Conservation (phyloP, 768 basidiomycete genomes). For the Tricholoma bakamatsutake region DNA sequence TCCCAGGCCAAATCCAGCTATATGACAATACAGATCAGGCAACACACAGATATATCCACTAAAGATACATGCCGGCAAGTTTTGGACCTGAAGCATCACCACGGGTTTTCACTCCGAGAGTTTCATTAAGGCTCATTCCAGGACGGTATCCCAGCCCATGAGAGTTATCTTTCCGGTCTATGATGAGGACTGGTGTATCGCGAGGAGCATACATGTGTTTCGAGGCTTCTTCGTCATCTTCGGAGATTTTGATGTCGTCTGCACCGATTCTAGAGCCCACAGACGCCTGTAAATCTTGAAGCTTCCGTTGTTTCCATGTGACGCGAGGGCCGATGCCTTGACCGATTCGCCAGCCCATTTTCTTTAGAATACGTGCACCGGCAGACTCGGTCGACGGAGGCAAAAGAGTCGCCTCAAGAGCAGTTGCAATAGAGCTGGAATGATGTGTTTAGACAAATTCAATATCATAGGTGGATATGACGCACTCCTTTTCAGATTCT, state of each 20-base stretch:
- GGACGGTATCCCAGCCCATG: constrained; percentile 83
- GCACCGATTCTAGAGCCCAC: constrained; percentile 23
- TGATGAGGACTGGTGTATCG: constrained; percentile 61
- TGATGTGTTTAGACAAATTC: not conserved
- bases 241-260: constrained; percentile 34
- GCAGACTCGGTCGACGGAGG: constrained; percentile 74
- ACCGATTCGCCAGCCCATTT: constrained; percentile 93
- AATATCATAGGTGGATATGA: constrained; percentile 9
- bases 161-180: constrained; percentile 65
- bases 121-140: constrained; percentile 56
- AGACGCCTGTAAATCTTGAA: constrained; percentile 55
- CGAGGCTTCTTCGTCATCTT: constrained; percentile 73
- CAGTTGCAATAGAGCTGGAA: constrained; percentile 53
- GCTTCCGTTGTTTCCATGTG: constrained; percentile 64
- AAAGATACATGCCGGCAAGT: constrained; percentile 42
- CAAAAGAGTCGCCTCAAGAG: constrained; percentile 61
- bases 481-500: constrained; percentile 53
- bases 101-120: constrained; percentile 34
- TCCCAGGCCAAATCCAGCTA: constrained; percentile 85
- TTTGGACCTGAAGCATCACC: constrained; percentile 38
- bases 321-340: constrained; percentile 93
- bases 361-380: constrained; percentile 82
- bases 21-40: not conserved
- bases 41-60: not conserved
- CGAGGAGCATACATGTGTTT: constrained; percentile 86